phyloP scores from a whole-genome alignment of 2,329 filamentous ascomycete genomes.

The Daldinia sp. region DNA sequence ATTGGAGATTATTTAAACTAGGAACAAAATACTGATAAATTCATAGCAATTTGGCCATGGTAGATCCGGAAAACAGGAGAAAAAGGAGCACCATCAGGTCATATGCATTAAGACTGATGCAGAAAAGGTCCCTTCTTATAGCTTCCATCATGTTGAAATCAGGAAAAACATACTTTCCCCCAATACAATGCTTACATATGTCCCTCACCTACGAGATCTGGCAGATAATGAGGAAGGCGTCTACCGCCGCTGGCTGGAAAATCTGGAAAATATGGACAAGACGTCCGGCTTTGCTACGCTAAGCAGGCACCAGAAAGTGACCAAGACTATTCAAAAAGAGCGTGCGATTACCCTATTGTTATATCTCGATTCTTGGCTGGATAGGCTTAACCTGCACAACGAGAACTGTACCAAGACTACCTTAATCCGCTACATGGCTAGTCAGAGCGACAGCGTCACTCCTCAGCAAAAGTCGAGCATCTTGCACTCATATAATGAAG shows the following conservation, averaged over 20 bases:
- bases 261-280: conserved; percentile 65
- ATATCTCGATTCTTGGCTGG: conserved; percentile 64
- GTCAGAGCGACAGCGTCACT: conserved; percentile 57
- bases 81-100: conserved; percentile 53
- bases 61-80: conserved; percentile 54
- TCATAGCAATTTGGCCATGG: conserved; percentile 52
- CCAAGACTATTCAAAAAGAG: conserved; percentile 60
- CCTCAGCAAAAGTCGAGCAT: conserved; percentile 64
- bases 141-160: conserved; percentile 68
- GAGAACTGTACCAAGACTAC: conserved; percentile 61
- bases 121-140: conserved; percentile 64
- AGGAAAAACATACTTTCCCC: conserved; percentile 66
- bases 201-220: conserved; percentile 66
- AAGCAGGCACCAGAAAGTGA: conserved; percentile 60
- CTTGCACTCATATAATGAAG: conserved; percentile 57
- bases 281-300: conserved; percentile 65
- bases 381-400: conserved; percentile 53
- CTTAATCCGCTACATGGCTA: conserved; percentile 63
- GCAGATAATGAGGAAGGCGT: conserved; percentile 63
- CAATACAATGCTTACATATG: conserved; percentile 67
- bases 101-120: conserved; percentile 59
- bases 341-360: conserved; percentile 60
- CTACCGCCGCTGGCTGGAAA: conserved; percentile 65
- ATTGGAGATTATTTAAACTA: neutral
- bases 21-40: conserved; percentile 11